A percentile compares a stretch with the other conserved stretches of the same genome.
phyloP scores from a whole-genome alignment of 2,329 filamentous ascomycete genomes.

The Colletotrichum orchidophilum region DNA sequence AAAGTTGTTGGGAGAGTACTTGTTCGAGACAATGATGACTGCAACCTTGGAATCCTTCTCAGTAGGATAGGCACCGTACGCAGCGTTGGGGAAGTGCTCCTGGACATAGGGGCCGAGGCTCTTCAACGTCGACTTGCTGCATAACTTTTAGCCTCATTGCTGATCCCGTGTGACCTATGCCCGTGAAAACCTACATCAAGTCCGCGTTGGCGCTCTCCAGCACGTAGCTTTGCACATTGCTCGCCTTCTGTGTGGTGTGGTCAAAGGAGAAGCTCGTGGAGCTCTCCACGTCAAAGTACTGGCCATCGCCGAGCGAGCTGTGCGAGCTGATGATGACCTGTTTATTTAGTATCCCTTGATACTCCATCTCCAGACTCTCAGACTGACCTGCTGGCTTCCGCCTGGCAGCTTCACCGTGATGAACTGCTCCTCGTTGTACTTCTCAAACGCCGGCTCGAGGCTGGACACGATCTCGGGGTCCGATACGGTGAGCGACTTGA shows the following conservation, averaged over 20 bases:
- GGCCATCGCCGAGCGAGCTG: conserved; percentile 80
- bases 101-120: conserved; percentile 77
- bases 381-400: conserved; percentile 68
- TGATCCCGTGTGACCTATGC: not conserved
- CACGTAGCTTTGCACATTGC: conserved; percentile 79
- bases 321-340: conserved; percentile 87
- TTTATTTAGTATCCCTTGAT: not conserved
- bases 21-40: conserved; percentile 89
- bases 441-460: conserved; percentile 85
- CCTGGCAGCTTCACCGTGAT: conserved; percentile 89
- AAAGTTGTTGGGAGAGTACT: conserved; percentile 98
- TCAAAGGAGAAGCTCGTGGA: conserved; percentile 90
- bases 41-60: conserved; percentile 80
- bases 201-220: conserved; percentile 81
- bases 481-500: conserved; percentile 83
- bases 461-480: conserved; percentile 74
- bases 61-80: conserved; percentile 84
- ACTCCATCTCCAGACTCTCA: too few relatives aligned
- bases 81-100: conserved; percentile 88
- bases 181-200: conserved; percentile 73
- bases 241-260: conserved; percentile 87
- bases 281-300: conserved; percentile 92
- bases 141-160: conserved; percentile 33
- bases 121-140: conserved; percentile 85
- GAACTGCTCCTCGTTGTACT: conserved; percentile 97